Percentiles rank a stretch among this genome's conserved stretches.
phyloP scores from a whole-genome alignment of 495 filamentous ascomycete genomes.

The Xylaria grammica region DNA sequence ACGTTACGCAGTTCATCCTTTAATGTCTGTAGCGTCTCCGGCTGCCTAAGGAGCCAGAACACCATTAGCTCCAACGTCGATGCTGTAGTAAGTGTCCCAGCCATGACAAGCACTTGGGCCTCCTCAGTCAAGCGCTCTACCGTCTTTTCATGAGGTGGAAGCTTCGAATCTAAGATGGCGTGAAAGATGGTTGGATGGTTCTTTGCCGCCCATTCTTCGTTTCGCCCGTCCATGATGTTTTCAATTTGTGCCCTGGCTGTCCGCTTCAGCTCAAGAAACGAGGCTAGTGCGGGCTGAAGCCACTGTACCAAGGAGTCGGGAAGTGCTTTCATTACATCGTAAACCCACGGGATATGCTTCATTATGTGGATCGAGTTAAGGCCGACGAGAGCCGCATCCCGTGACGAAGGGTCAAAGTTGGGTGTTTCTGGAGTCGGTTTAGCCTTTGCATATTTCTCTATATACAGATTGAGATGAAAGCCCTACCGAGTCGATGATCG shows the following conservation, averaged over 20 bases:
- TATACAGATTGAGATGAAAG: background rate
- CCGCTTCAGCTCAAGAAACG: slow-evolving; percentile 26
- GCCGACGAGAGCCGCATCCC: slow-evolving; percentile 9
- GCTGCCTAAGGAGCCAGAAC: slow-evolving; percentile 46
- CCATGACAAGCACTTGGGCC: slow-evolving; percentile 48
- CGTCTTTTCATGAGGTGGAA: slow-evolving; percentile 42
- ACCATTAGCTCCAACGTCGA: slow-evolving; percentile 43
- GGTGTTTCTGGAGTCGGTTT: background rate
- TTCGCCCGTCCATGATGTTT: slow-evolving; percentile 1
- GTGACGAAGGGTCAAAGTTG: slow-evolving; percentile 5
- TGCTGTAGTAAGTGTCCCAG: slow-evolving; percentile 54
- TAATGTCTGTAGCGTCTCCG: slow-evolving; percentile 35
- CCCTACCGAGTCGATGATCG: background rate
- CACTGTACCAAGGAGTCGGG: slow-evolving; percentile 20
- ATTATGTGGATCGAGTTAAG: slow-evolving; percentile 15
- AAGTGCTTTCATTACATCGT: slow-evolving; percentile 26
- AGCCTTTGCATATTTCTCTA: background rate
- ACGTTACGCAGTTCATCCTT: slow-evolving; percentile 39
- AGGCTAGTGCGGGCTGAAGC: slow-evolving; percentile 14
- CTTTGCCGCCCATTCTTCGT: slow-evolving; percentile 9
- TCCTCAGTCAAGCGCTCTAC: slow-evolving; percentile 46
- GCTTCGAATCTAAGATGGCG: slow-evolving; percentile 43
- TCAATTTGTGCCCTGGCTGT: slow-evolving; percentile 7
- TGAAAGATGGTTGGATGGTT: slow-evolving; percentile 48
- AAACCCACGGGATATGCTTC: slow-evolving; percentile 8